These are phyloP conservation scores for Tribonema minus DNA, from an alignment of 108 stramenopile species.

Conservation along the genomic window DNA sequence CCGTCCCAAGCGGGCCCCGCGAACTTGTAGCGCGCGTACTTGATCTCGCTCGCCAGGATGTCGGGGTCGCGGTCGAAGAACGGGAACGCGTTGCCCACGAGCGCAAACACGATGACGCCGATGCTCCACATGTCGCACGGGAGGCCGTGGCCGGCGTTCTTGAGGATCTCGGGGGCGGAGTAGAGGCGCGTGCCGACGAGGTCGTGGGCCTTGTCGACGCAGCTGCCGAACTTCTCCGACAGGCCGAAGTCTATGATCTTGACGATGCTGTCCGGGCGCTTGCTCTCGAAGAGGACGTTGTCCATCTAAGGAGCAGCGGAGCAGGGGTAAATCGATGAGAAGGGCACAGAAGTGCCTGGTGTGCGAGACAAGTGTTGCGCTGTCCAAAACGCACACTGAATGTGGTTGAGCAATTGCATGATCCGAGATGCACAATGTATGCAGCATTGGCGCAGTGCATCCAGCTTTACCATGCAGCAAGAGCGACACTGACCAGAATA, in stretches of 20 bases:
- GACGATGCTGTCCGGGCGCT: slow-evolving; percentile 8
- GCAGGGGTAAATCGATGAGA: background rate
- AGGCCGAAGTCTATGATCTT: slow-evolving; percentile 45
- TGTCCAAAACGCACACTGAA: no score
- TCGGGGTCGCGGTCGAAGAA: slow-evolving; percentile 2
- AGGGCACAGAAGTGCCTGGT: background rate
- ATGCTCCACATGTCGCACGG: background rate
- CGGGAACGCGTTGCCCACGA: slow-evolving; percentile 3
- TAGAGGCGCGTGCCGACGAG: slow-evolving; percentile 30
- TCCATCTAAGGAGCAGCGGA: slow-evolving; percentile 5
- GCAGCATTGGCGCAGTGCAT: background rate
- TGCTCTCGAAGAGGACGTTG: slow-evolving; percentile 40
- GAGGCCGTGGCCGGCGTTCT: slow-evolving; percentile 22
- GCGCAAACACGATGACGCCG: slow-evolving; percentile 18
- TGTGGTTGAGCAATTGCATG: no score
- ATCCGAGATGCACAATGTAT: no score
- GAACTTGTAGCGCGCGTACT: background rate
- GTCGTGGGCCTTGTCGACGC: background rate
- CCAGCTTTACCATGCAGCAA: no score
- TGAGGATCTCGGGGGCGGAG: slow-evolving; percentile 24
- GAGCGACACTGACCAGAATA: no score
- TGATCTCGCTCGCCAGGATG: slow-evolving; percentile 8
- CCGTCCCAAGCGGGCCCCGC: background rate
- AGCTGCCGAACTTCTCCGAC: background rate
- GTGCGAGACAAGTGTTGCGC: no score